These are phyloP conservation scores for Aureobasidium vineae DNA, from an alignment of 2,329 filamentous ascomycete genomes.

Conservation along the genomic window DNA sequence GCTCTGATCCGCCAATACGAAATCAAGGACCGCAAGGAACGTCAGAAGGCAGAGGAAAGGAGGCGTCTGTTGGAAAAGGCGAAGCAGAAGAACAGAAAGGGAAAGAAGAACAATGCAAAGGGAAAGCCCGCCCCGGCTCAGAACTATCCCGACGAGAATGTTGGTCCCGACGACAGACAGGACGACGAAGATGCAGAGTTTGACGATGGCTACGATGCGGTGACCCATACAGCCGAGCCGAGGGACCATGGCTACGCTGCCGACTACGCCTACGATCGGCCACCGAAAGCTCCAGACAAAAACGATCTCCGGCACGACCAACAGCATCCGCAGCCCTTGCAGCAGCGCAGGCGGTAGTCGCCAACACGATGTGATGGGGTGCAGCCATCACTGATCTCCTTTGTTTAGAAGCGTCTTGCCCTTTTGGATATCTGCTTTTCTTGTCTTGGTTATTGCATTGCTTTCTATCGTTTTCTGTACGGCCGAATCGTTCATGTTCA, in stretches of 20 bases:
- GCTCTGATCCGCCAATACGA: constrained; percentile 90
- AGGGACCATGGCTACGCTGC: background rate
- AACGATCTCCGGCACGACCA: background rate
- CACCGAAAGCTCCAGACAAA: constrained; percentile 18
- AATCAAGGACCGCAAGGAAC: constrained; percentile 83
- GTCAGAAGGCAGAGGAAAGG: constrained; percentile 82
- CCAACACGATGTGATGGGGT: background rate
- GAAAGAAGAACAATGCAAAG: constrained; percentile 61
- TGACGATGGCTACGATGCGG: constrained; percentile 29
- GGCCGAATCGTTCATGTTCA: background rate
- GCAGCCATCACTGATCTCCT: constrained; percentile 19
- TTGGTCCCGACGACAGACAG: background rate
- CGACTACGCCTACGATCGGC: constrained; percentile 1
- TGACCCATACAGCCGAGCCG: constrained; percentile 17
- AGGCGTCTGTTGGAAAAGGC: constrained; percentile 84
- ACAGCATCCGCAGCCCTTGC: constrained; percentile 1
- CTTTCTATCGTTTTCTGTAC: background rate
- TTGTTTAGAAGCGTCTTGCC: constrained; percentile 22
- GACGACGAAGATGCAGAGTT: constrained; percentile 27
- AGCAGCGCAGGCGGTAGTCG: constrained; percentile 1
- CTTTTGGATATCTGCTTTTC: constrained; percentile 11
- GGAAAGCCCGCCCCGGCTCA: constrained; percentile 23
- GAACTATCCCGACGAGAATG: constrained; percentile 24
- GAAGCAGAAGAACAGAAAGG: constrained; percentile 88
- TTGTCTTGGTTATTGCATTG: background rate